Percentiles rank a stretch among this genome's conserved stretches.
Conservation (phyloP, 208 protist genomes). For the Tritrichomonas musculus region DNA sequence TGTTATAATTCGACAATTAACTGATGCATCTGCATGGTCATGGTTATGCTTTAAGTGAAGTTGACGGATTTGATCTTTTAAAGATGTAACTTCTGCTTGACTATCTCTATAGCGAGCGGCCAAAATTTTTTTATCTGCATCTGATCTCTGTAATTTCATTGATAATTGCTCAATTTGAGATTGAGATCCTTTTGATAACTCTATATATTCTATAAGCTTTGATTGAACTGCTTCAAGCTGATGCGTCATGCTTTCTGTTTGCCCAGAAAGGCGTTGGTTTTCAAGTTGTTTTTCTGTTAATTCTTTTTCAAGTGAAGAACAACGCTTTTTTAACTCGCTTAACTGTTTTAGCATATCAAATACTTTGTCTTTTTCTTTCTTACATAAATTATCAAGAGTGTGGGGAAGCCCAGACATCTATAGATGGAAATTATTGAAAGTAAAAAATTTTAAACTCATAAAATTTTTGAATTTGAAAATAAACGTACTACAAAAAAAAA, state of each 20-base stretch:
- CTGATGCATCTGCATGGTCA: background rate
- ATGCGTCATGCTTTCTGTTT: background rate
- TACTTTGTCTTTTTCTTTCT: background rate
- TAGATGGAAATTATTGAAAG: too few species aligned
- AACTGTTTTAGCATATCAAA: background rate
- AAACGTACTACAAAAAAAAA: background rate
- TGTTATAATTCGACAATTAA: background rate
- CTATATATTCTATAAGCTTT: background rate
- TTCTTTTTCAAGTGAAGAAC: background rate
- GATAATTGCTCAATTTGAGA: background rate
- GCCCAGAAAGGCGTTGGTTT: background rate
- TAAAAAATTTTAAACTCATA: too few species aligned
- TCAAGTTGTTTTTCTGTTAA: background rate
- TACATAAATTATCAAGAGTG: conserved; percentile 6
- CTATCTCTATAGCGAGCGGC: background rate
- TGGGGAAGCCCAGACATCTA: background rate
- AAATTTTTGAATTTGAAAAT: too few species aligned
- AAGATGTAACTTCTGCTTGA: background rate
- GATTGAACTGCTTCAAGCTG: background rate
- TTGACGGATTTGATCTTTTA: background rate
- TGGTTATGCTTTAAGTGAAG: background rate
- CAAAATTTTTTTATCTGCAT: background rate
- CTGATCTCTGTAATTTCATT: background rate
- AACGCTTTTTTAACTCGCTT: background rate
- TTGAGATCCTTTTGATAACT: background rate